Conservation (phyloP, 345 rosid genomes). For the Melaleuca quinquenervia region DNA sequence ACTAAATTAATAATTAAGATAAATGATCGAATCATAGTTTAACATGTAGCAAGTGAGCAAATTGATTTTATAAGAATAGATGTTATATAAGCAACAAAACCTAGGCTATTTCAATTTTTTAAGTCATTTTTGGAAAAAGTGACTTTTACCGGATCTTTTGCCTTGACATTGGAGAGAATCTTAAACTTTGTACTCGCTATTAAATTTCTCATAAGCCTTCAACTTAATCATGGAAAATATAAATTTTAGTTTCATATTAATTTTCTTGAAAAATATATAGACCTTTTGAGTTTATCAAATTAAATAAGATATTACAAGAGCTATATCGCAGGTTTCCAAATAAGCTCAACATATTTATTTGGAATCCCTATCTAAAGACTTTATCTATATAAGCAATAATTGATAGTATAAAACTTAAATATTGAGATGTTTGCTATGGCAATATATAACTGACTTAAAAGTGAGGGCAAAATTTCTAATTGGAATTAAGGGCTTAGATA, state of each 20-base stretch:
- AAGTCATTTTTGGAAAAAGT: background rate
- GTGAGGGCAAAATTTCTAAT: background rate
- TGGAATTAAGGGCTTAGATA: background rate
- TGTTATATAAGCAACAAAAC: background rate
- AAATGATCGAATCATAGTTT: too few relatives aligned
- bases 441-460: background rate
- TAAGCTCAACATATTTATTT: background rate
- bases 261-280: background rate
- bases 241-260: background rate
- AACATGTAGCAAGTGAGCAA: too few relatives aligned
- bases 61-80: too few relatives aligned
- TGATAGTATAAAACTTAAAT: too few relatives aligned
- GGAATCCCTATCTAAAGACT: background rate
- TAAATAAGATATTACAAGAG: too few relatives aligned
- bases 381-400: too few relatives aligned
- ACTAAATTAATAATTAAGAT: too few relatives aligned
- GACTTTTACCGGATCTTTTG: background rate
- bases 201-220: background rate
- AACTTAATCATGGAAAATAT: background rate
- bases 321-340: background rate
- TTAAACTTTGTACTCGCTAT: background rate
- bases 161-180: background rate
- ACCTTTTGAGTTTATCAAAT: background rate
- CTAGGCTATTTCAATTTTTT: background rate
- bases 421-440: background rate